Evolutionary conservation across 192 early-diverging fungal species (phyloP), one percentile per base, ranked within the genome.

Genomic region (Chytriomyces sp.): DNA sequence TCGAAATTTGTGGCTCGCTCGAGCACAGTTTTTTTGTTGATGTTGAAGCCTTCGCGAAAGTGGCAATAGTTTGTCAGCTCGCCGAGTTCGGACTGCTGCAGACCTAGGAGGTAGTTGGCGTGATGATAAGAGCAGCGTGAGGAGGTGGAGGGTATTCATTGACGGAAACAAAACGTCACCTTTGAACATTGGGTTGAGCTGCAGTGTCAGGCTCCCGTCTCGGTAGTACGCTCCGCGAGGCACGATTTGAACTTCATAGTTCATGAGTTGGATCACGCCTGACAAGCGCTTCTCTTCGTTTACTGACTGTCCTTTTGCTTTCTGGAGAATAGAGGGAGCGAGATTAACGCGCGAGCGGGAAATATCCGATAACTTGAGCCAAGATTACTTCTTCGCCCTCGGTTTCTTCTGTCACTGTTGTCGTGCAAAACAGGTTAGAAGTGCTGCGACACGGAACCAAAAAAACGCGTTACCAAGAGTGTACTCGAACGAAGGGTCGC

Each of bases 1-100:
- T 89, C 86, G 69, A 85, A 88, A 16, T 67, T 69, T 45, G 82
- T 75, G 35, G 79, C 82, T 48, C 86, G 73, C 66, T 89, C 88
- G 11, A 65, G 49, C 11, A 88, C 75, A 0, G 80, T 82, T 67
- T 76, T 81, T 63, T 75, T 78, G 68, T 83, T 81, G 77, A 87
- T 80, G 48, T 88, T 75, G 64, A 85, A 89, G n/a, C 88, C 88
- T 59, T 81, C 81, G 26, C 88, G 79, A 66, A 89, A 88, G 72
- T 89, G 87, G 35, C 81, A 75, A 63, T 89, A 89, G 72, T 75
- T 81, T 48, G 82, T 72, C n/a, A 85, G 72, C 50, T 85, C 72
- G 23, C 82, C 82, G 11, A 89, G 78, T 50, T 86, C 85, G 23
- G 67, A 47, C 50, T 61, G 72, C 5, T 68, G 49, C 49, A 87